Conservation (phyloP, 306 rosid species). For the Gillenia trifoliata region DNA sequence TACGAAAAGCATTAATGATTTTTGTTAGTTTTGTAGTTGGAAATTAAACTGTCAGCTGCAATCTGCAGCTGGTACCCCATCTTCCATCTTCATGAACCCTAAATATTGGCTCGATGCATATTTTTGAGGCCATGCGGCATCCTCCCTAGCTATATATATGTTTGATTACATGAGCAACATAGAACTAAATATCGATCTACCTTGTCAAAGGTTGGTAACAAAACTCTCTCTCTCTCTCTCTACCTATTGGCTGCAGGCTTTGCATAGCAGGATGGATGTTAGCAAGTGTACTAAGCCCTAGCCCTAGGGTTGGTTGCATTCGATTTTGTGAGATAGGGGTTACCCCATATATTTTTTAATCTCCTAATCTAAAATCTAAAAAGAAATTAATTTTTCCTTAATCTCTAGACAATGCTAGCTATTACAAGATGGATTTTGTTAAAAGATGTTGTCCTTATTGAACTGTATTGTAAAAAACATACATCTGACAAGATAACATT, state of each 20-base stretch:
- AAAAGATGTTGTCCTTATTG: too few species aligned
- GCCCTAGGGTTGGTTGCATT: not conserved
- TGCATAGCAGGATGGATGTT: not conserved
- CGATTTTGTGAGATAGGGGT: not conserved
- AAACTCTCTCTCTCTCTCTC: not conserved
- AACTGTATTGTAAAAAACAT: too few species aligned
- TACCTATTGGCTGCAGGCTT: not conserved
- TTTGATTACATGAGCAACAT: not conserved
- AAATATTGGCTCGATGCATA: not conserved
- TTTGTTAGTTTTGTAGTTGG: not conserved
- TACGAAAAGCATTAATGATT: too few species aligned
- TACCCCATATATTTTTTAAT: too few species aligned
- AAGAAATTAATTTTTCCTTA: too few species aligned
- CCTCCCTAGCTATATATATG: not conserved
- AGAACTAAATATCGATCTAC: not conserved
- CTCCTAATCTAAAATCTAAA: too few species aligned
- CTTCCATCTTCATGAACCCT: not conserved
- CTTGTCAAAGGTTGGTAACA: not conserved
- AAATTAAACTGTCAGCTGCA: not conserved
- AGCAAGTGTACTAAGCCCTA: not conserved
- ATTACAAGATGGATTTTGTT: too few species aligned
- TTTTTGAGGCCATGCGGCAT: not conserved
- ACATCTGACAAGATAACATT: too few species aligned
- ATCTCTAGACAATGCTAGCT: too few species aligned
- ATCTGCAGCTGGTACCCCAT: not conserved